phyloP scores from a whole-genome alignment of 257 asterid species.

The Rhazya stricta region DNA sequence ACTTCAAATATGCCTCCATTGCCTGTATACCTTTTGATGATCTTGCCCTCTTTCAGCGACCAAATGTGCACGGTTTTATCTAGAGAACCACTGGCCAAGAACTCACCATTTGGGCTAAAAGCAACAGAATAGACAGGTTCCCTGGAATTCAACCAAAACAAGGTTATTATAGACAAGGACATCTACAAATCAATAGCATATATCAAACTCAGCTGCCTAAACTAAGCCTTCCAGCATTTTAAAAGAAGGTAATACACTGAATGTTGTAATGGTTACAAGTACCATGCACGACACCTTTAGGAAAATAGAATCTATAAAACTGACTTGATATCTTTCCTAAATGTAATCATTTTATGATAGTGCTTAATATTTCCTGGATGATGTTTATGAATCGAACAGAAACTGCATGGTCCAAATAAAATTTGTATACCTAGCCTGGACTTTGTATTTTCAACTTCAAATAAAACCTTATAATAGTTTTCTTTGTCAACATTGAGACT shows the following conservation, averaged over 20 bases:
- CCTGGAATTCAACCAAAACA: slow-evolving; percentile 17
- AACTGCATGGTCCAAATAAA: neutral
- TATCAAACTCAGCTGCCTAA: neutral
- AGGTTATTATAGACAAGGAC: neutral
- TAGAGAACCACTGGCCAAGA: slow-evolving; percentile 34
- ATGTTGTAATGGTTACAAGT: neutral
- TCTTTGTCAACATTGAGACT: neutral
- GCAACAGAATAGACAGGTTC: slow-evolving; percentile 30
- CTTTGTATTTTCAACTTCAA: neutral
- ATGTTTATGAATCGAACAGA: neutral
- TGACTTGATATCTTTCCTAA: neutral
- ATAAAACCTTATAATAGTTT: neutral
- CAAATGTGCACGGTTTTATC: slow-evolving; percentile 27
- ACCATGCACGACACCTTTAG: neutral
- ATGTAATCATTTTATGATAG: neutral
- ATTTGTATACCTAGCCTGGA: neutral
- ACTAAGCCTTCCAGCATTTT: neutral
- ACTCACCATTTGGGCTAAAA: slow-evolving; percentile 36
- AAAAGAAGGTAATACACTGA: no score
- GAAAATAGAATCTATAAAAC: neutral
- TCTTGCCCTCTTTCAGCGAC: slow-evolving; percentile 29
- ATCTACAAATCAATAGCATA: neutral
- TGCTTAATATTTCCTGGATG: neutral
- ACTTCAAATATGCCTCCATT: slow-evolving; percentile 33
- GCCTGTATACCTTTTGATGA: slow-evolving; percentile 23